Evolutionary conservation across 2,329 filamentous ascomycete genomes (phyloP), one percentile per base, ranked within the genome.

Genomic region (Cryphonectria carpinicola): DNA sequence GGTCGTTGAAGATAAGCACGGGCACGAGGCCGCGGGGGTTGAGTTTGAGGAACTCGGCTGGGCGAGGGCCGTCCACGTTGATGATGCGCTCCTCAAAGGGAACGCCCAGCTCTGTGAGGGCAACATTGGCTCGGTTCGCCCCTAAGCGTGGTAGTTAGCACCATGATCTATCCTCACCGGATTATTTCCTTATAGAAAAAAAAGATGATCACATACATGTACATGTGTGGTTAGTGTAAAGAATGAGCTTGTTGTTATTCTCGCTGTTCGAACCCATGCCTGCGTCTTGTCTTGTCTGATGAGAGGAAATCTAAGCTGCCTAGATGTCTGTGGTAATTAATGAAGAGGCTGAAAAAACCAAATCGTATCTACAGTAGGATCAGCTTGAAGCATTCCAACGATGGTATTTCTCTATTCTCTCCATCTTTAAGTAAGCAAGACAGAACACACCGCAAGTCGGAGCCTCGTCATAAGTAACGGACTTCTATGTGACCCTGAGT

Each of bases 11-110:
- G n/a, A 87, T 85, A 69, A 95, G 81, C 0, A 88, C 82, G 1
- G 92, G 92, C 10, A 95, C 91, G 5, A 93, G 87, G 25, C 92
- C 92, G 69, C 92, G 88, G 74, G 92, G 91, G 80, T 94, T 94
- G 76, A 95, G 82, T 58, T 89, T 83, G 7, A 94, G 85, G 77
- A 94, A 95, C 83, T 89, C 92, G 64, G 86, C 83, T 39, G 91
- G 88, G 6, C 92, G 87, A 0, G 92, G 92, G 19, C 81, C 85
- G 72, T 81, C 80, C 62, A 95, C 83, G 77, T 94, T 90, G 74
- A 95, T 91, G 69, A 88, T 86, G 70, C 91, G 88, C 73, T 92
- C 89, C 68, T 92, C 88, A 75, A 88, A 92, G 0, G 86, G 82
- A 43, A 93, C 78, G 4, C 84, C 84, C 10, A 91, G 84, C 76